These are phyloP conservation scores for Inonotus hispidus DNA, from an alignment of 1,284 basidiomycete genomes.

Conservation along the genomic window DNA sequence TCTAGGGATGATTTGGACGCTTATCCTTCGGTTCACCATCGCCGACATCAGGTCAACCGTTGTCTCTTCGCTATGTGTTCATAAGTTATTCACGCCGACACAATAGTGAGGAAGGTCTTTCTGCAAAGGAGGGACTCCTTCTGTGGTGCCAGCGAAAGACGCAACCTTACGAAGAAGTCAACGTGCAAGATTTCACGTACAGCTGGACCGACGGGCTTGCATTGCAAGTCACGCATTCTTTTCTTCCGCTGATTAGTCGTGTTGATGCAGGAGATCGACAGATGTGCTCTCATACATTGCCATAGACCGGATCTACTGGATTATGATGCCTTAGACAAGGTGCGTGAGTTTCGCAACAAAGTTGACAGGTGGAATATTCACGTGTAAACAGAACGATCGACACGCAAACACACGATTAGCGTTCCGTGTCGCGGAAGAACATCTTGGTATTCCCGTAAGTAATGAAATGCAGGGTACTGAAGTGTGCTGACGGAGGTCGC, in stretches of 20 bases:
- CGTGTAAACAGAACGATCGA: constrained; percentile 50
- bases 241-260: constrained; percentile 1
- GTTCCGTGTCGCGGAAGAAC: constrained; percentile 81
- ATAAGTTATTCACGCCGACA: constrained; percentile 15
- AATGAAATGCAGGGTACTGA: not conserved
- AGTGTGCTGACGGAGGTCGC: constrained; percentile 11
- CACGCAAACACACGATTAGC: constrained; percentile 82
- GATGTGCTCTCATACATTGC: constrained; percentile 94
- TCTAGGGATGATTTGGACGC: constrained; percentile 98
- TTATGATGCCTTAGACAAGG: constrained; percentile 81
- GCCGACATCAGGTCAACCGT: constrained; percentile 85
- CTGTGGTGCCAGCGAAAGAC: constrained; percentile 99
- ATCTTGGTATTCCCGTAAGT: constrained; percentile 84
- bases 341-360: constrained; percentile 25
- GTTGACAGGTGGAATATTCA: not conserved
- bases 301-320: constrained; percentile 95
- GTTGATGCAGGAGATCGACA: constrained; percentile 30
- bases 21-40: constrained; percentile 95
- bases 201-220: constrained; percentile 96
- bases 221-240: constrained; percentile 45
- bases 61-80: not conserved
- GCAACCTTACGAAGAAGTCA: constrained; percentile 82
- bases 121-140: constrained; percentile 92
- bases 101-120: constrained; percentile 89
- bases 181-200: constrained; percentile 89